These are phyloP conservation scores for Aspergillus nanangensis DNA, from an alignment of 495 filamentous ascomycete species.

Conservation along the genomic window DNA sequence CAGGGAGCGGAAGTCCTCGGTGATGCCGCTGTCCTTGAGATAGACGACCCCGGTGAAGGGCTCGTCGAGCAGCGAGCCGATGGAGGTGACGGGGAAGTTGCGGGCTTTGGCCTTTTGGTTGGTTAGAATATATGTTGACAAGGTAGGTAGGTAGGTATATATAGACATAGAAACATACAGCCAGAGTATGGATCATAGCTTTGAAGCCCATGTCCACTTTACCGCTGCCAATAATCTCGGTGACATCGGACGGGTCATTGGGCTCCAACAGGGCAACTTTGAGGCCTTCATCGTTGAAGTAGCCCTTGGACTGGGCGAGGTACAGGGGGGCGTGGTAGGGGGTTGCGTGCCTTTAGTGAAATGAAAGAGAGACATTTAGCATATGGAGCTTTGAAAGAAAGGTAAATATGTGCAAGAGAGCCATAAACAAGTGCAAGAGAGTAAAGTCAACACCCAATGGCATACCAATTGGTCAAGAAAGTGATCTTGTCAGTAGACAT, in stretches of 20 bases:
- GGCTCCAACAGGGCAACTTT: conserved; percentile 68
- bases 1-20: conserved; percentile 56
- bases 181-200: conserved; percentile 71
- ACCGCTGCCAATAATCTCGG: conserved; percentile 66
- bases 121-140: neutral
- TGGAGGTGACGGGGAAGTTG: conserved; percentile 62
- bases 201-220: conserved; percentile 73
- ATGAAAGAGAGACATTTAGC: conserved; percentile 25
- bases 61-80: conserved; percentile 65
- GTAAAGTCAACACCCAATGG: conserved; percentile 1
- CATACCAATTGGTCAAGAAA: conserved; percentile 68
- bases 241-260: conserved; percentile 67
- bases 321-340: conserved; percentile 70
- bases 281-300: conserved; percentile 63
- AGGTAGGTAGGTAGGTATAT: neutral
- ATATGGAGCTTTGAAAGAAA: neutral
- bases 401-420: neutral
- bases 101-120: conserved; percentile 56
- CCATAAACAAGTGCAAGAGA: neutral
- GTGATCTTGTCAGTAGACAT: conserved; percentile 75
- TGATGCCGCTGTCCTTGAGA: conserved; percentile 65
- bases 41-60: conserved; percentile 71
- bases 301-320: conserved; percentile 65
- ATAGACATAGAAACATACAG: conserved; percentile 31
- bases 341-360: conserved; percentile 72